Percentiles rank a stretch among this genome's conserved stretches.
Conservation (phyloP, 148 eudicot genomes). For the Camellia lanceoleosa region DNA sequence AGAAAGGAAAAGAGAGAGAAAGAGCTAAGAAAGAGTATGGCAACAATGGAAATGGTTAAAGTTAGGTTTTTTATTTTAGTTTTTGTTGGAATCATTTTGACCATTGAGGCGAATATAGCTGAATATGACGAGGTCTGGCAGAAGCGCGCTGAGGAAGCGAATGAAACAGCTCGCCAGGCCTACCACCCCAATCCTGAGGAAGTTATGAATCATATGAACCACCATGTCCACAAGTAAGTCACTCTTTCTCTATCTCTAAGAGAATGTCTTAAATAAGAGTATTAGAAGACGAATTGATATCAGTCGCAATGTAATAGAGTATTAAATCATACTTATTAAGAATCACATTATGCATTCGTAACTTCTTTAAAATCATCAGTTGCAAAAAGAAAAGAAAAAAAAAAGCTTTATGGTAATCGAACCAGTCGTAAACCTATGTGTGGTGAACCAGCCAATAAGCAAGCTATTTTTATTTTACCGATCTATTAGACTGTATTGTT, state of each 20-base stretch:
- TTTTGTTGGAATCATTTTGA: conserved; percentile 22
- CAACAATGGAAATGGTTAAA: conserved; percentile 21
- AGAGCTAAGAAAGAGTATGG: not conserved
- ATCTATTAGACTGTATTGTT: too few species aligned
- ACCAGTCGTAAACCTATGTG: too few species aligned
- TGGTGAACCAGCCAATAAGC: too few species aligned
- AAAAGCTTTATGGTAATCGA: too few species aligned
- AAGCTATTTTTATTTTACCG: too few species aligned
- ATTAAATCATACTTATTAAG: too few species aligned
- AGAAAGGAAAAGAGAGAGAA: not conserved
- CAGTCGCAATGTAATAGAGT: too few species aligned
- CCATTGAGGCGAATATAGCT: conserved; percentile 25
- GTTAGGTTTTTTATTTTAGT: conserved; percentile 23
- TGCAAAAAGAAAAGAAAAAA: too few species aligned
- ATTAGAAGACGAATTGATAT: too few species aligned
- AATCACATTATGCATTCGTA: too few species aligned
- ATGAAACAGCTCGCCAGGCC: conserved; percentile 27
- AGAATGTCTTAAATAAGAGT: too few species aligned
- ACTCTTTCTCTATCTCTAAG: not conserved
- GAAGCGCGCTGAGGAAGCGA: conserved; percentile 33
- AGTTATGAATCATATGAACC: conserved; percentile 26
- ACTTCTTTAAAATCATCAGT: too few species aligned
- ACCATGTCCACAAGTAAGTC: conserved; percentile 29
- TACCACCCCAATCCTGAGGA: conserved; percentile 38
- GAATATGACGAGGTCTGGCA: conserved; percentile 46